Conservation (phyloP, 2,329 filamentous ascomycete species). For the Stagonosporopsis tanaceti region DNA sequence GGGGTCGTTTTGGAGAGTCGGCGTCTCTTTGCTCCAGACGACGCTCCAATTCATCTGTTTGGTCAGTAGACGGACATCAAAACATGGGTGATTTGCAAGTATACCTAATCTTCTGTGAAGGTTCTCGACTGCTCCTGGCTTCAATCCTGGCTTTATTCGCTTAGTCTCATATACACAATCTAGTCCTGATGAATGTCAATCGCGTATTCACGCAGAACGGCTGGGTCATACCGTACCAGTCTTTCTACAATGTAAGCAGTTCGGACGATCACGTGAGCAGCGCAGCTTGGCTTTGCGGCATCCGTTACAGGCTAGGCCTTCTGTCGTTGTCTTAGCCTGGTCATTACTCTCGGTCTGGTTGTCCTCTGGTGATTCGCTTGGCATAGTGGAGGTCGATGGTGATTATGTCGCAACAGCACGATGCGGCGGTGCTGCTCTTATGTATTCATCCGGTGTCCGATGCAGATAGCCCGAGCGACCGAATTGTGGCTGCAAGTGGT, state of each 20-base stretch:
- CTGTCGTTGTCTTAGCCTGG: slow-evolving; percentile 9
- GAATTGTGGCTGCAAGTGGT: not conserved
- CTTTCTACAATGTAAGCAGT: slow-evolving; percentile 28
- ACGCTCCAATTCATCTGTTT: slow-evolving; percentile 24
- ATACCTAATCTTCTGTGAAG: slow-evolving; percentile 27
- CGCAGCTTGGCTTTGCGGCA: slow-evolving; percentile 30
- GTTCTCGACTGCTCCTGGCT: slow-evolving; percentile 31
- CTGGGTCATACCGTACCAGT: slow-evolving; percentile 19
- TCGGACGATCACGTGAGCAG: slow-evolving; percentile 27
- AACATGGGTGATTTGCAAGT: too few relatives aligned
- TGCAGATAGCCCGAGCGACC: slow-evolving; percentile 13
- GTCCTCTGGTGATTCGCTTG: slow-evolving; percentile 17
- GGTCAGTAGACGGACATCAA: not conserved
- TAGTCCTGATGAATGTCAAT: slow-evolving; percentile 10
- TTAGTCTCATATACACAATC: slow-evolving; percentile 29
- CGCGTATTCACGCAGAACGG: not conserved
- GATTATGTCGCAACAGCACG: not conserved
- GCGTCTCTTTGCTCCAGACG: slow-evolving; percentile 10
- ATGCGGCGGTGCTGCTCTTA: slow-evolving; percentile 1
- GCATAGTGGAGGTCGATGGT: slow-evolving; percentile 6
- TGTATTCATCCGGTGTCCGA: slow-evolving; percentile 21
- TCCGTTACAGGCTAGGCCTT: slow-evolving; percentile 27
- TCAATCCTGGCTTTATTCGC: slow-evolving; percentile 26
- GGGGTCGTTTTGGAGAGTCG: not conserved
- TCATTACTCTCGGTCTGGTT: slow-evolving; percentile 4